Evolutionary conservation across 2,329 filamentous ascomycete genomes (phyloP).

Genomic region (Fusarium algeriense): DNA sequence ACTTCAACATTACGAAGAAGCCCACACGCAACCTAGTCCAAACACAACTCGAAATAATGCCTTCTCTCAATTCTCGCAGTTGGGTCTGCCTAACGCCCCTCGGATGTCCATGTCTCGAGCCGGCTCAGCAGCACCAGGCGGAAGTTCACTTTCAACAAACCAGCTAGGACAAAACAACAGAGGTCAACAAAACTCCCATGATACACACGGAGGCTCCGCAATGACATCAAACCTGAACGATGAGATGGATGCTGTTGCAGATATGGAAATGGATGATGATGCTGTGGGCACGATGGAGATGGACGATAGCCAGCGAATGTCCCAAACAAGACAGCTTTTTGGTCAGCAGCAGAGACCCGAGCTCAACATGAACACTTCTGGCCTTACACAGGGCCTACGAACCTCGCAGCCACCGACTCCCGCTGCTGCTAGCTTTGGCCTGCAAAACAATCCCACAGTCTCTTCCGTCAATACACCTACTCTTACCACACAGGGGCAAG

Average conservation of each 20-base stretch:
- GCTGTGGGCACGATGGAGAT: slow-evolving; percentile 75
- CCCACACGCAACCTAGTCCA: slow-evolving; percentile 79
- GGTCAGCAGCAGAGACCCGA: slow-evolving; percentile 74
- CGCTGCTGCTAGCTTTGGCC: slow-evolving; percentile 78
- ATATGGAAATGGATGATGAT: slow-evolving; percentile 99
- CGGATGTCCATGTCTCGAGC: slow-evolving; percentile 52
- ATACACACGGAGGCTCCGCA: slow-evolving; percentile 57
- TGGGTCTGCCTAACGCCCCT: slow-evolving; percentile 51
- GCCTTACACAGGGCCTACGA: slow-evolving; percentile 80
- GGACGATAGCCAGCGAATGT: slow-evolving; percentile 73
- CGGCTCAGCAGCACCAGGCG: slow-evolving; percentile 48
- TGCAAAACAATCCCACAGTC: slow-evolving; percentile 94
- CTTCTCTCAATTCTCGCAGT: slow-evolving; percentile 56
- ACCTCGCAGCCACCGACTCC: slow-evolving; percentile 90
- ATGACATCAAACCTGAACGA: slow-evolving; percentile 59
- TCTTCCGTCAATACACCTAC: slow-evolving; percentile 98
- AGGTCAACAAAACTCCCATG: slow-evolving; percentile 48
- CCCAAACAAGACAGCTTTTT: slow-evolving; percentile 77
- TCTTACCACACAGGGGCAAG: slow-evolving; percentile 80
- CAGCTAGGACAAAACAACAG: slow-evolving; percentile 53
- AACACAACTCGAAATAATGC: slow-evolving; percentile 57
- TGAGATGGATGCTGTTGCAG: slow-evolving; percentile 87
- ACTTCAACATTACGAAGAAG: slow-evolving; percentile 95
- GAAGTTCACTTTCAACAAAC: slow-evolving; percentile 46
- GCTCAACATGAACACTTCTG: slow-evolving; percentile 84